These are phyloP conservation scores for Tuber indicum DNA, from an alignment of 495 filamentous ascomycete species.

Conservation along the genomic window DNA sequence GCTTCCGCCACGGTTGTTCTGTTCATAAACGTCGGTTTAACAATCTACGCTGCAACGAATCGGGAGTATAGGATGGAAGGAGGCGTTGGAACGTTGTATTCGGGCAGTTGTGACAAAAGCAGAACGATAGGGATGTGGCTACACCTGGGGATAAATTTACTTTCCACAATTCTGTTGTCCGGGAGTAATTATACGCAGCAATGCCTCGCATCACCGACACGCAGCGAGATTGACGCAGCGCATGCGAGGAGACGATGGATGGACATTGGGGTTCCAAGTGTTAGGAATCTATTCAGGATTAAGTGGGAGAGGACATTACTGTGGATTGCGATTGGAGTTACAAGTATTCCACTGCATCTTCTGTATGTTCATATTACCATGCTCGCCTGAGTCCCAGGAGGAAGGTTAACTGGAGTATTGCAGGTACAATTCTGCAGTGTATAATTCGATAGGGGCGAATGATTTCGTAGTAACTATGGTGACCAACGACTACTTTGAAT, in stretches of 20 bases:
- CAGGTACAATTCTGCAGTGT: slow-evolving; percentile 14
- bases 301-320: not conserved
- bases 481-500: not conserved
- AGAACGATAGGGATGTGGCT: not conserved
- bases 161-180: slow-evolving; percentile 1
- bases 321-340: slow-evolving; percentile 9
- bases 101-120: slow-evolving; percentile 2
- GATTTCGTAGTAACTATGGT: not conserved
- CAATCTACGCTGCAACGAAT: not conserved
- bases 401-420: not conserved
- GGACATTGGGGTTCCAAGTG: slow-evolving; percentile 17
- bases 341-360: slow-evolving; percentile 10
- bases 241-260: slow-evolving; percentile 18
- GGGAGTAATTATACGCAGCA: slow-evolving; percentile 18
- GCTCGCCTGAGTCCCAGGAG: not conserved
- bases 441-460: slow-evolving; percentile 9
- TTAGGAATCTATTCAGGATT: slow-evolving; percentile 15
- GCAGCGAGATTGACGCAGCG: slow-evolving; percentile 9
- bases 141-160: slow-evolving; percentile 5
- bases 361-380: not conserved
- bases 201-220: slow-evolving; percentile 10
- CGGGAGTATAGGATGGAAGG: not conserved
- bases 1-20: not conserved
- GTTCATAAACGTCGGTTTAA: not conserved
- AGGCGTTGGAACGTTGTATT: not conserved